Evolutionary conservation across 1,139 yeast species (phyloP).

Genomic region (Diutina siamensis): DNA sequence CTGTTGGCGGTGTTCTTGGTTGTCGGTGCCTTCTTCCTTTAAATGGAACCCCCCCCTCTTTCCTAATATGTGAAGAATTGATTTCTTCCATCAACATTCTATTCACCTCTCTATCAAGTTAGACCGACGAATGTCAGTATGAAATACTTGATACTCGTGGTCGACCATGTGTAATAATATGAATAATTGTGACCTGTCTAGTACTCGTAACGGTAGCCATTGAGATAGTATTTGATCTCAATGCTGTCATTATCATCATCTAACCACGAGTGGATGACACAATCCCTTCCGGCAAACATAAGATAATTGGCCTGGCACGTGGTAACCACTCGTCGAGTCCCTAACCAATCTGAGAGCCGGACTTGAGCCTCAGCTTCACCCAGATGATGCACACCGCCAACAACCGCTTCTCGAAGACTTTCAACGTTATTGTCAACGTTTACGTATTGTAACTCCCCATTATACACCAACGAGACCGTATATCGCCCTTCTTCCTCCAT

Average conservation of each 20-base stretch:
- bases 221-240: constrained; percentile 43
- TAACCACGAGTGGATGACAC: constrained; percentile 40
- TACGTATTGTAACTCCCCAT: constrained; percentile 29
- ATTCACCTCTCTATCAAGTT: neutral
- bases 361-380: constrained; percentile 18
- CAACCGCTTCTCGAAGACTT: constrained; percentile 13
- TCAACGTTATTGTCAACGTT: constrained; percentile 11
- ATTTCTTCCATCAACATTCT: neutral
- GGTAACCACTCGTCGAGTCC: constrained; percentile 43
- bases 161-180: neutral
- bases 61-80: neutral
- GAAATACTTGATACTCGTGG: neutral
- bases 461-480: constrained; percentile 48
- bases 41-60: neutral
- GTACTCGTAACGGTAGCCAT: constrained; percentile 7
- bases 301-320: constrained; percentile 41
- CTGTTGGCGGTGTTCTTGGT: neutral
- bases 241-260: constrained; percentile 45
- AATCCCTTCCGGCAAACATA: constrained; percentile 37
- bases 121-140: neutral
- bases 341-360: constrained; percentile 43
- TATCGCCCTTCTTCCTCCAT: constrained; percentile 44
- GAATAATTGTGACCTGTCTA: constrained; percentile 5
- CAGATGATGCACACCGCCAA: constrained; percentile 10
- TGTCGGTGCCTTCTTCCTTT: neutral